A percentile compares a stretch with the other conserved stretches of the same genome.
These are phyloP conservation scores for Neoboletus magnificus DNA, from an alignment of 768 basidiomycete genomes.

Conservation along the genomic window DNA sequence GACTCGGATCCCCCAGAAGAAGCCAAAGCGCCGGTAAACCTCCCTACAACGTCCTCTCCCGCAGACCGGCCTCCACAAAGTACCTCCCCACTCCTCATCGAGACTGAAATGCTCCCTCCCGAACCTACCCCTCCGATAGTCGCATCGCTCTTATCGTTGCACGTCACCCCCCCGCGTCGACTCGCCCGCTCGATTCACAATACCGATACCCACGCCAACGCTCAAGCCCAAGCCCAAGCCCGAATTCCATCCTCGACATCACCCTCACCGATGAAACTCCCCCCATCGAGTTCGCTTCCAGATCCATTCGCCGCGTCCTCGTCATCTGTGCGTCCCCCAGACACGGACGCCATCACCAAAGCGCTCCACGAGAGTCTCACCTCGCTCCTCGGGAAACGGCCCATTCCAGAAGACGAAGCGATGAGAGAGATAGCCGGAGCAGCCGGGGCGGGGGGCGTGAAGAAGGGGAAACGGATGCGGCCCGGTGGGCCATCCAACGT, in stretches of 20 bases:
- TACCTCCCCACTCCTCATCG: conserved; percentile 24
- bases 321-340: conserved; percentile 34
- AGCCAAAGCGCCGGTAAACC: not conserved
- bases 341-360: conserved; percentile 48
- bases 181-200: conserved; percentile 8
- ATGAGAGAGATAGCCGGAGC: conserved; percentile 6
- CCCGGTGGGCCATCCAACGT: conserved; percentile 39
- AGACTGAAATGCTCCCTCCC: conserved; percentile 1
- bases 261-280: conserved; percentile 51
- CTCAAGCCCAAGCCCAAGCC: conserved; percentile 8
- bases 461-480: conserved; percentile 36
- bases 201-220: conserved; percentile 17
- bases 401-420: conserved; percentile 37
- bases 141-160: not conserved
- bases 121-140: not conserved
- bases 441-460: conserved; percentile 12
- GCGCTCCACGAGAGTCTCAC: conserved; percentile 69
- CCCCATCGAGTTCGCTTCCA: conserved; percentile 16
- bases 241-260: conserved; percentile 59
- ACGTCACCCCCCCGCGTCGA: not conserved
- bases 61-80: conserved; percentile 25
- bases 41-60: conserved; percentile 13
- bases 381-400: conserved; percentile 66
- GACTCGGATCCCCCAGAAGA: conserved; percentile 20
- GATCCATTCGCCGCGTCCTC: conserved; percentile 17